These are phyloP conservation scores for Bacterosira constricta DNA, from an alignment of 108 stramenopile species.

Conservation along the genomic window DNA sequence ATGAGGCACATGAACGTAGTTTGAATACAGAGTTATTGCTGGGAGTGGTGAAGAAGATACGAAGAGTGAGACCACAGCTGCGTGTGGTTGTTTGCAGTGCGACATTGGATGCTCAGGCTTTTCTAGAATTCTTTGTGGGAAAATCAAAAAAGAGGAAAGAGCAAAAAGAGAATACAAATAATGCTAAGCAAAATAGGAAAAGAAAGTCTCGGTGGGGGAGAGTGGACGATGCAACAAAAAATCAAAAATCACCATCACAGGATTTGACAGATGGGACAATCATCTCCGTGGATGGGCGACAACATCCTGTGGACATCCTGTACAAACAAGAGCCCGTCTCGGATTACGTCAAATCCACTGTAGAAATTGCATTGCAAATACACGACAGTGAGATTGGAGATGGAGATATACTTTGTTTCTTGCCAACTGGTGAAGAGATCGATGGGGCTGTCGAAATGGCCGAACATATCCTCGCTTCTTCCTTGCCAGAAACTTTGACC, in stretches of 20 bases:
- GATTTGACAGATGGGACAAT: slow-evolving; percentile 62
- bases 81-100: slow-evolving; percentile 96
- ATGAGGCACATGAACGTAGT: slow-evolving; percentile 96
- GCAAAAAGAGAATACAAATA: slow-evolving; percentile 1
- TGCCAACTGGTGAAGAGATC: slow-evolving; percentile 94
- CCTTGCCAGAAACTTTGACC: neutral
- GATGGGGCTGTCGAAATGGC: slow-evolving; percentile 80
- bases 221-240: slow-evolving; percentile 11
- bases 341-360: slow-evolving; percentile 77
- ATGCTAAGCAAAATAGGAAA: slow-evolving; percentile 7
- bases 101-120: slow-evolving; percentile 93
- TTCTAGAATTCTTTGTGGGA: slow-evolving; percentile 89
- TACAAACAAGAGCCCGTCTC: slow-evolving; percentile 76
- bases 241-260: neutral
- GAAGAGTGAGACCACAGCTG: slow-evolving; percentile 74
- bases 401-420: slow-evolving; percentile 94
- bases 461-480: slow-evolving; percentile 57
- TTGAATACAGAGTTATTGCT: slow-evolving; percentile 90
- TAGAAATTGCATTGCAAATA: slow-evolving; percentile 83
- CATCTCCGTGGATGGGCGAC: slow-evolving; percentile 83
- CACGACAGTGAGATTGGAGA: slow-evolving; percentile 47
- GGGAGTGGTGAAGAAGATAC: slow-evolving; percentile 89
- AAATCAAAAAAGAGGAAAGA: slow-evolving; percentile 5
- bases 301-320: slow-evolving; percentile 88
- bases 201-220: slow-evolving; percentile 51